Conservation (phyloP, 352 stramenopile genomes). For the Phytopythium vexans region DNA sequence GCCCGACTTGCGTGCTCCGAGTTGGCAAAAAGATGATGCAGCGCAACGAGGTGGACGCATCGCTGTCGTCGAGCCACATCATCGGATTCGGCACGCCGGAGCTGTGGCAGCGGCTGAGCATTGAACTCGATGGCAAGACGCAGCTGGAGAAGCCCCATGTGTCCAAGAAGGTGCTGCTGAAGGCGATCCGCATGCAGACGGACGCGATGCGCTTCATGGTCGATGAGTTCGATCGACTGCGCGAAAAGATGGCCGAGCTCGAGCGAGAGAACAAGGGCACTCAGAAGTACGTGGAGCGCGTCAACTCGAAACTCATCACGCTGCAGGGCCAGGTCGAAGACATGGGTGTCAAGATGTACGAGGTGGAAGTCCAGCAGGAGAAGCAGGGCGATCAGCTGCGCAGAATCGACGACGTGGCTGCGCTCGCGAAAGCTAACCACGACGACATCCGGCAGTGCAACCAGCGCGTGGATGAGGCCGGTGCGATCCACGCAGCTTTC, state of each 20-base stretch:
- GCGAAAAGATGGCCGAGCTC: slow-evolving; percentile 72
- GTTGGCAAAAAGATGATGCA: slow-evolving; percentile 35
- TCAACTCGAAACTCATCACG: slow-evolving; percentile 75
- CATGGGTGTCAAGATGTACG: slow-evolving; percentile 54
- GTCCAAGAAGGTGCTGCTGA: slow-evolving; percentile 81
- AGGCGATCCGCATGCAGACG: slow-evolving; percentile 79
- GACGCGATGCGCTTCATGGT: slow-evolving; percentile 82
- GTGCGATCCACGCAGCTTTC: slow-evolving; percentile 43
- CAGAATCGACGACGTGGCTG: slow-evolving; percentile 65
- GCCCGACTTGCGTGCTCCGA: too few relatives aligned
- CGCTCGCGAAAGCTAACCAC: slow-evolving; percentile 37
- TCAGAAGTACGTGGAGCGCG: slow-evolving; percentile 74
- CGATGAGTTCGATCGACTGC: slow-evolving; percentile 80
- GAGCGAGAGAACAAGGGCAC: slow-evolving; percentile 72
- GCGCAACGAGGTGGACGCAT: slow-evolving; percentile 79
- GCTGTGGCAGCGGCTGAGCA: slow-evolving; percentile 73
- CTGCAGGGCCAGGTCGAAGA: slow-evolving; percentile 75
- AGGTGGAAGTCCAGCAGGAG: slow-evolving; percentile 54
- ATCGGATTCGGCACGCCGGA: slow-evolving; percentile 74
- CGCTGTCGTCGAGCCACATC: slow-evolving; percentile 37
- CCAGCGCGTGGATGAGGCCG: slow-evolving; percentile 42
- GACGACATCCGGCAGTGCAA: slow-evolving; percentile 52
- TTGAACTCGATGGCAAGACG: slow-evolving; percentile 78
- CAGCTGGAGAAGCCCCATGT: slow-evolving; percentile 76
- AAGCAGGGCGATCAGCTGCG: slow-evolving; percentile 68